These are phyloP conservation scores for Bipolaris gigantea DNA, from an alignment of 2,329 filamentous ascomycete genomes.

Conservation along the genomic window DNA sequence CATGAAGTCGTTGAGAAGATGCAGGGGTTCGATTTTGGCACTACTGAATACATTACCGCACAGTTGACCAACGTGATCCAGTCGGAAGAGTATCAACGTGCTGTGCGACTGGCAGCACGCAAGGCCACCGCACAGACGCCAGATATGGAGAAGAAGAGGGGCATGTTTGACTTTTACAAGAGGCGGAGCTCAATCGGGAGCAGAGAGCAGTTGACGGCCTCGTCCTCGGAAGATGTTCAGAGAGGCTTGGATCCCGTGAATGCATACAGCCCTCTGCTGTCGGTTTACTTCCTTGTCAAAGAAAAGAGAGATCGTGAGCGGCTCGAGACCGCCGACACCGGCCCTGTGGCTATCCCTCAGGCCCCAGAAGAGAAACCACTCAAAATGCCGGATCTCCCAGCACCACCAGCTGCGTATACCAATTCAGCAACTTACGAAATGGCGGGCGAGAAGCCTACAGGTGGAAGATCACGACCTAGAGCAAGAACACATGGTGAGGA, in stretches of 20 bases:
- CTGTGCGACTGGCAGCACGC: constrained; percentile 69
- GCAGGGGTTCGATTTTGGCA: constrained; percentile 97
- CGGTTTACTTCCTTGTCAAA: constrained; percentile 92
- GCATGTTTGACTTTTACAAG: constrained; percentile 98
- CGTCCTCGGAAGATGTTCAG: constrained; percentile 83
- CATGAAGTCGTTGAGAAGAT: constrained; percentile 83
- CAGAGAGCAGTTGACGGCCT: constrained; percentile 78
- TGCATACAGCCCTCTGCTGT: constrained; percentile 88
- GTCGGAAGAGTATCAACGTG: constrained; percentile 90
- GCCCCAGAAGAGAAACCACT: constrained; percentile 60
- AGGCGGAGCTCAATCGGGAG: constrained; percentile 86
- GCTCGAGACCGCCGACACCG: constrained; percentile 61
- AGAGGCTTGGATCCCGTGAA: constrained; percentile 86
- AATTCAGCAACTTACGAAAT: constrained; percentile 85
- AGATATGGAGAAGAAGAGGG: constrained; percentile 75
- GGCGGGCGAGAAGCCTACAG: constrained; percentile 83
- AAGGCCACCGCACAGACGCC: constrained; percentile 62
- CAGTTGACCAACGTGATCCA: constrained; percentile 86
- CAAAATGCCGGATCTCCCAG: constrained; percentile 72
- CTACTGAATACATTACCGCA: constrained; percentile 76
- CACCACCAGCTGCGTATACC: constrained; percentile 85
- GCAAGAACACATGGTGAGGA: constrained; percentile 95
- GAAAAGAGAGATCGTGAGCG: constrained; percentile 88
- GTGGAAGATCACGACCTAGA: constrained; percentile 78
- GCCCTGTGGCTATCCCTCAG: constrained; percentile 60